Evolutionary conservation across 1,284 basidiomycete genomes (phyloP), one percentile per base, ranked within the genome.

Genomic region (Rhodotorula mucilaginosa): DNA sequence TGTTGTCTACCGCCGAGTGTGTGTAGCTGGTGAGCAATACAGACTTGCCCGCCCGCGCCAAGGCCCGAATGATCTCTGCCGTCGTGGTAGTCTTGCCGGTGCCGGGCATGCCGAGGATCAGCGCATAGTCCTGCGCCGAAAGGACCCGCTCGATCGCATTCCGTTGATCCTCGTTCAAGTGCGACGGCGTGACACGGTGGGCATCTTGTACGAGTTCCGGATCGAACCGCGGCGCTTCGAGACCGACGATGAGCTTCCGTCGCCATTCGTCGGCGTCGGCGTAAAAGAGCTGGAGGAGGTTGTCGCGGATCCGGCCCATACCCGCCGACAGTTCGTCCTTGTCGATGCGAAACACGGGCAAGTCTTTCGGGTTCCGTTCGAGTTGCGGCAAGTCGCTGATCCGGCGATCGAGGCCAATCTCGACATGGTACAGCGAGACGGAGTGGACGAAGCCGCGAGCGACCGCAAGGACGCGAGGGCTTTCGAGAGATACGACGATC

Each of bases 11-110:
- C 0, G 97, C 97, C 12, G 93, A 97, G 83, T 99, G 97, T 2
- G 96, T 99, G 80, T 98, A 97, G 60, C 91, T 92, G 2, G 92
- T 91, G 68, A 99, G 82, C 31, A 99, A 82, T 8, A 99, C 91
- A 0, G 87, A 91, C 83, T 97, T 94, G 6, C 93, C 93, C 80
- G 87, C 83, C 56, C 83, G 84, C 2, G 93, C 92, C 8, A 99
- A 83, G 34, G 87, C 85, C 76, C 87, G 87, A 79, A 99, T 94
- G 57, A 97, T 86, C 56, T 92, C 89, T 0, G 92, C 92, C 67
- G 98, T 90, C 6, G 96, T 91, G 0, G 94, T 97, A 49, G 96
- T 97, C 83, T 99, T 99, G 15, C 96, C 96, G 3, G 97, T 98
- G 0, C 96, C 96, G 2, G 96, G 96, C 97, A 99, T 98, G 34